These are phyloP conservation scores for Atkinsonella hypoxylon DNA, from an alignment of 2,329 filamentous ascomycete genomes.

Conservation along the genomic window DNA sequence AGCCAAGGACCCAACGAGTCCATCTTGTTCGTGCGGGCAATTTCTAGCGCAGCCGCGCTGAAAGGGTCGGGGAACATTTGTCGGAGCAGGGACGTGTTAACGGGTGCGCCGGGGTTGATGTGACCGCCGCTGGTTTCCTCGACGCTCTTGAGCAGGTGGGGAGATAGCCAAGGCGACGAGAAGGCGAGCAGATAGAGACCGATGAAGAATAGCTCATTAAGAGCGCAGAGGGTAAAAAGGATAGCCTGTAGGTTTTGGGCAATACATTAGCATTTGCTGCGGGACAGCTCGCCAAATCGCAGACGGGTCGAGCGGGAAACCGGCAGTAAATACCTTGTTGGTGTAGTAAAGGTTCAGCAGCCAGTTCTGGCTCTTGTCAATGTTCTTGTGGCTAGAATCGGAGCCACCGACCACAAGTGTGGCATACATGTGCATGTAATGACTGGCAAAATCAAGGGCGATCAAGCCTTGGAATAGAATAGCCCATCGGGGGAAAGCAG, in stretches of 20 bases:
- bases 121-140: constrained; percentile 38
- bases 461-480: constrained; percentile 92
- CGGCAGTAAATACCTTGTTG: constrained; percentile 60
- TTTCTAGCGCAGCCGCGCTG: constrained; percentile 82
- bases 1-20: constrained; percentile 57
- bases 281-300: constrained; percentile 9
- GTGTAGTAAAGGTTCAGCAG: constrained; percentile 93
- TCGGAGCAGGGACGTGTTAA: constrained; percentile 56
- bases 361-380: constrained; percentile 79
- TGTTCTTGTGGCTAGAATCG: constrained; percentile 80
- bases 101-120: constrained; percentile 55
- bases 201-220: constrained; percentile 98
- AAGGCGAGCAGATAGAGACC: constrained; percentile 96
- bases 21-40: constrained; percentile 90
- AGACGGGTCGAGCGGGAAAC: background rate
- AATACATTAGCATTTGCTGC: background rate
- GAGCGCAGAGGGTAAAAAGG: constrained; percentile 76
- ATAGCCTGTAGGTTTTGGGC: constrained; percentile 50
- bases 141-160: constrained; percentile 60
- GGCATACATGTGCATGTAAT: constrained; percentile 99
- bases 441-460: constrained; percentile 82
- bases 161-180: constrained; percentile 78
- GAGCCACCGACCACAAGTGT: constrained; percentile 78
- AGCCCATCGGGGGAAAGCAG: constrained; percentile 87
- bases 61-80: constrained; percentile 80